Percentiles rank a stretch among this genome's conserved stretches.
phyloP scores from a whole-genome alignment of 176 grass and related monocot species.

The Dendrocalamus sinicus region DNA sequence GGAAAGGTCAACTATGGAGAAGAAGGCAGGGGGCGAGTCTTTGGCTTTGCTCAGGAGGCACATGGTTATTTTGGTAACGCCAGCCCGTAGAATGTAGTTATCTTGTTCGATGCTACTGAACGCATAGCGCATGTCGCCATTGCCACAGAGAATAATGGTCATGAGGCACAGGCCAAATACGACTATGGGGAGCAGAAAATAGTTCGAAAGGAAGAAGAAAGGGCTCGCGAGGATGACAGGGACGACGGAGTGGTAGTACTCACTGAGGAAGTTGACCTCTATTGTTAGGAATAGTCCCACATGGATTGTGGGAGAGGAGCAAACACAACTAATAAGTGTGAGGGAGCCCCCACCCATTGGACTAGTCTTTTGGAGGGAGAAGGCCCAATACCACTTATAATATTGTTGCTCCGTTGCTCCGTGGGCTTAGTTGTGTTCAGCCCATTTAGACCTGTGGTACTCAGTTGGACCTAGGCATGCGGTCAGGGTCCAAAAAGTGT shows the following conservation, averaged over 20 bases:
- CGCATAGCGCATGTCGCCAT: not conserved
- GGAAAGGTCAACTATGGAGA: not conserved
- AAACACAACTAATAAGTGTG: too few relatives aligned
- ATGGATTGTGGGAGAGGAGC: too few relatives aligned
- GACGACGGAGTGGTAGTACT: not conserved
- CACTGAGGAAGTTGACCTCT: not conserved
- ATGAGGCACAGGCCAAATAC: not conserved
- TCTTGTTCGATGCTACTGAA: accelerated
- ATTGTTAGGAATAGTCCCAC: too few relatives aligned
- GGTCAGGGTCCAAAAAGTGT: too few relatives aligned
- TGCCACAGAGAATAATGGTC: not conserved
- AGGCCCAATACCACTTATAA: too few relatives aligned
- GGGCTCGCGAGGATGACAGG: not conserved
- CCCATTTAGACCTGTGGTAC: too few relatives aligned
- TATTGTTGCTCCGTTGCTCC: too few relatives aligned
- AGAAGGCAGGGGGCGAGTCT: not conserved
- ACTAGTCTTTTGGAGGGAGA: too few relatives aligned
- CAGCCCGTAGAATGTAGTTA: not conserved
- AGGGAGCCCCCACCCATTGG: too few relatives aligned
- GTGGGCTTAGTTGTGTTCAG: too few relatives aligned
- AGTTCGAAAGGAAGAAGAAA: not conserved
- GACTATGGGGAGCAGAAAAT: not conserved
- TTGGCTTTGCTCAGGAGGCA: not conserved
- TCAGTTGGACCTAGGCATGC: too few relatives aligned
- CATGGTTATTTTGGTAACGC: not conserved